Conservation (phyloP, 805 yeast genomes). For the Schwanniomyces polymorphus region DNA sequence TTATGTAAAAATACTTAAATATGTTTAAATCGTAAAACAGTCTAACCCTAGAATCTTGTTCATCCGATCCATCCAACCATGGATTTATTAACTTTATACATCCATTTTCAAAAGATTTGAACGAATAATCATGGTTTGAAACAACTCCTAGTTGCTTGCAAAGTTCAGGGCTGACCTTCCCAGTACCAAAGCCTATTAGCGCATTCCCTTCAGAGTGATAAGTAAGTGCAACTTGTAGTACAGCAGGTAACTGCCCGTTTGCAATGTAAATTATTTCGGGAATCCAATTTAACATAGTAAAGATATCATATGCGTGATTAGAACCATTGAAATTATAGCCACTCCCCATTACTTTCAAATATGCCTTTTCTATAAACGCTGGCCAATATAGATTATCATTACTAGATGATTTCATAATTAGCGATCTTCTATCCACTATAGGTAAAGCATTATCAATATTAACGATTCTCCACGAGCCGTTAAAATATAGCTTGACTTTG, state of each 20-base stretch:
- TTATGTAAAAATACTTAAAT: conserved; percentile 58
- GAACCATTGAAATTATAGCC: conserved; percentile 74
- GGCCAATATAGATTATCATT: conserved; percentile 54
- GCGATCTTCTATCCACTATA: conserved; percentile 15
- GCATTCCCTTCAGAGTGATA: conserved; percentile 34
- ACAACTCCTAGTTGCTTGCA: conserved; percentile 40
- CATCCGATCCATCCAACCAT: conserved; percentile 25
- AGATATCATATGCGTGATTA: conserved; percentile 71
- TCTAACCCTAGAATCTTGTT: conserved; percentile 15
- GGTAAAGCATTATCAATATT: conserved; percentile 51
- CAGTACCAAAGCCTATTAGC: conserved; percentile 71
- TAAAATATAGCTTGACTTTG: conserved; percentile 45
- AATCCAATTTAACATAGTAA: conserved; percentile 64
- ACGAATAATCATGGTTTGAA: conserved; percentile 70
- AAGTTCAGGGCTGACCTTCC: conserved; percentile 34
- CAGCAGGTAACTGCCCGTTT: conserved; percentile 32
- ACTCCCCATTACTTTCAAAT: conserved; percentile 53
- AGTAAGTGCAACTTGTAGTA: conserved; percentile 17
- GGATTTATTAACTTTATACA: conserved; percentile 30
- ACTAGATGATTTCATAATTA: conserved; percentile 37
- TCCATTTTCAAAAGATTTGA: conserved; percentile 29
- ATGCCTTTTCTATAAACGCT: conserved; percentile 76
- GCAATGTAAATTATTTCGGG: conserved; percentile 55
- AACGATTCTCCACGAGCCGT: conserved; percentile 53
- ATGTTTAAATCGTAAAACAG: conserved; percentile 21